Percentiles rank a stretch among this genome's conserved stretches.
phyloP scores from a whole-genome alignment of 129 eudicot species.

The Chrysanthemum lavandulifolium region DNA sequence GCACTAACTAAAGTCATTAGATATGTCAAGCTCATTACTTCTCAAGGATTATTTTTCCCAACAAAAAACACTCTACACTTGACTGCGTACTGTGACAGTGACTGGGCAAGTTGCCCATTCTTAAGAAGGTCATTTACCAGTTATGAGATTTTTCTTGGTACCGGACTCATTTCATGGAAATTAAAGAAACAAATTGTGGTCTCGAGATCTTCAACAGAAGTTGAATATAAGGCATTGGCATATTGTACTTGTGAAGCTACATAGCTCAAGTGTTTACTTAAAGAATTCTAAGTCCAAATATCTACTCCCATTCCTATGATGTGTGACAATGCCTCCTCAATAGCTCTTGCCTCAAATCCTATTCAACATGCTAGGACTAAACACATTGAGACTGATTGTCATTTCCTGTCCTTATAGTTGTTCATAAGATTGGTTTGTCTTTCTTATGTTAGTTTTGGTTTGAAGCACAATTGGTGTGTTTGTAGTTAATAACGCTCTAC shows the following conservation, averaged over 20 bases:
- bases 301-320: not conserved
- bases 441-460: too few species aligned
- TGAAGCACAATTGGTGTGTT: too few species aligned
- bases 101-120: not conserved
- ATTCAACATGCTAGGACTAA: too few species aligned
- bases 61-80: not conserved
- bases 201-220: not conserved
- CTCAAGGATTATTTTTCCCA: too few species aligned
- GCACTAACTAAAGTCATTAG: too few species aligned
- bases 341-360: too few species aligned
- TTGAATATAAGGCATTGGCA: not conserved
- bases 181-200: not conserved
- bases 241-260: not conserved
- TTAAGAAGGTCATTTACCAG: not conserved
- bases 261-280: not conserved
- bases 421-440: too few species aligned
- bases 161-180: not conserved
- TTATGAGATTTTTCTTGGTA: not conserved
- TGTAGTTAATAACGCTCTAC: too few species aligned
- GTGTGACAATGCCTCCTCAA: too few species aligned
- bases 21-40: too few species aligned
- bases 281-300: not conserved
- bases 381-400: too few species aligned
- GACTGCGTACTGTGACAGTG: not conserved
- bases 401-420: too few species aligned